Evolutionary conservation across 371 early-diverging fungal species (phyloP), one percentile per base, ranked within the genome.

Genomic region (Phascolomyces articulosus): DNA sequence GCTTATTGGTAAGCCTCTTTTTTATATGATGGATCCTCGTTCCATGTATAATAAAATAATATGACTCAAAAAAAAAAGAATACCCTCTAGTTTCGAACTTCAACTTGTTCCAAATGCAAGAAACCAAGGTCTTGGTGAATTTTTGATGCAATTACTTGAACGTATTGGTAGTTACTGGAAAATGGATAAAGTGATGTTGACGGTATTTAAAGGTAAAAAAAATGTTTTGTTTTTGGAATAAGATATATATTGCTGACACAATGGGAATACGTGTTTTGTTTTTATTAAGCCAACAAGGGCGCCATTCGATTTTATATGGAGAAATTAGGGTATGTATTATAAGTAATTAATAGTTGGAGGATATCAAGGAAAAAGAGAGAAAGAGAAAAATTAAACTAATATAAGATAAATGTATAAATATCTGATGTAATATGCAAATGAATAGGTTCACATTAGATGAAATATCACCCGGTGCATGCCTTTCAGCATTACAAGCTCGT

Each of bases 111-210:
- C 69, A 24, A 65, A 62, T 40, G 83, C 78, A 26, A 72, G 83
- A 26, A 72, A 72, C 11, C 69, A 68, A 55, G 88, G 88, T 0
- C 62, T 88, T 16, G 88, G 88, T 10, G 83, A 80, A 18, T 75
- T 70, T 55, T 66, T 88, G 20, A 83, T 88, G 75, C 49, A 67
- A 15, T 49, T 86, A 1, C 64, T 88, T 9, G 72, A 74, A 48
- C 61, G 67, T 8, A 81, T 86, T 60, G 87, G 87, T 15, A 58
- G 34, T 26, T 47, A 71, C 28, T 78, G 85, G 74, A 61, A 74
- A 20, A 85, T 88, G 85, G 85, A 87, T 51, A 88, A 86, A 62
- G 80, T 85, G 18, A 88, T 88, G 88, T 54, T 88, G 62, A 88
- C 88, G 0, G 88, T 88, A 9, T 85, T 87, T 57, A 85, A 85